Evolutionary conservation across 1,284 basidiomycete genomes (phyloP), one percentile per base, ranked within the genome.

Genomic region (Pseudozyma flocculosa): DNA sequence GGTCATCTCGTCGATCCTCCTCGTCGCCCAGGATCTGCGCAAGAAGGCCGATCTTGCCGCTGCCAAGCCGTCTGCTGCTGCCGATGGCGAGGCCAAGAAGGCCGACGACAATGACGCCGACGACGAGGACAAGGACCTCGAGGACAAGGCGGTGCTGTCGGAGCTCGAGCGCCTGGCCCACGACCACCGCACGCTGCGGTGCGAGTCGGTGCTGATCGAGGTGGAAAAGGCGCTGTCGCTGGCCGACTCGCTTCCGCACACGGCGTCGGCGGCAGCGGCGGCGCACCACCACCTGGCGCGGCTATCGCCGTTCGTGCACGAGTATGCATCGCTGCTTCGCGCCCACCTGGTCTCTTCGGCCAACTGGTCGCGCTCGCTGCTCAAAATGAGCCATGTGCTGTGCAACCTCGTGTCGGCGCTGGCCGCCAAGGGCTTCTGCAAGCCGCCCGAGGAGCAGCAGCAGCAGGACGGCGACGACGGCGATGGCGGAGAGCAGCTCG

Each of bases 341-440:
- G 86, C 87, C 1, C 71, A 75, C 30, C 23, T 66, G n/a, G 47
- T 55, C 9, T 46, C 68, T 17, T 59, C 68, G 43, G 80, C 82
- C 36, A 78, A 83, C 54, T 90, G 87, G 87, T 85, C 85, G n/a
- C 86, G 87, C 68, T 81, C 88, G 8, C 78, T 91, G 13, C 88
- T 93, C 83, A 96, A 95, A 79, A 82, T 98, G 54, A 83, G 85
- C 64, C 88, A 87, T 69, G 83, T 94, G 36, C 79, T 93, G 32
- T 88, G 86, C 67, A 85, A 87, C 24, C 81, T 91, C 29, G 82
- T 92, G 66, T 83, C 84, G 21, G 86, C 86, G 15, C 80, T 98
- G 11, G 86, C 88, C 1, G 84, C 84, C 45, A 85, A 93, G 74
- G 95, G 95, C 4, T 98, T 97, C 82, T 99, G 75, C 55, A 70